Base-by-base conservation (phyloP, 371 early-diverging fungal species). In the Rhizopus delemar region DNA sequence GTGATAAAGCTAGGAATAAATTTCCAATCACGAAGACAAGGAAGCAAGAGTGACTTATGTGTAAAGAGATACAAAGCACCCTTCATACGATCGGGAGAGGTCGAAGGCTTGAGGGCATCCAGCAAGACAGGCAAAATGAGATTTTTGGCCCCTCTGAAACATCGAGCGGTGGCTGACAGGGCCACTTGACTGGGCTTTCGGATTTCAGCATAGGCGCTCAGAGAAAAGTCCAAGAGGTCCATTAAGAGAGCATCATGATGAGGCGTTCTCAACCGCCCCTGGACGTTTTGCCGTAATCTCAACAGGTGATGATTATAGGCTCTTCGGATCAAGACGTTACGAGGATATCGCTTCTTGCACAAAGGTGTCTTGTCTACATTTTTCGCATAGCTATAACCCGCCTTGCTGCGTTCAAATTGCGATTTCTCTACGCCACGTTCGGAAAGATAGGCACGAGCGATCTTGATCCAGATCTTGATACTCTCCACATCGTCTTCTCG, bases 401-500 rank as follows among this genome's bases (percentile, higher is more conserved):
- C 76, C 52, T 78, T 74, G 49, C 70, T 60, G 36, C 60, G 67
- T 8, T 86, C 84, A 46, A 81, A 83, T 4, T 63, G 55, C 4
- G 65, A 41, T 36, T 82, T 80, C 41, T 89, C 87, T 4, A 83
- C 70, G 36, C 93, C 93, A 13, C 87, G 81, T 66, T 88, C 82
- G 15, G 86, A 78, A 41, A 92, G 62, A 57, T 71, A 87, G 0
- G 76, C 59, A 15, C 81, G 75, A 2, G 81, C 66, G 29, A 86
- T 78, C 69, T 88, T 84, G 46, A 91, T 73, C 36, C 90, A 57
- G 13, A 82, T 71, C 63, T 90, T 91, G 61, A 90, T 73, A 51
- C 85, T 86, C 60, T 87, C 90, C 1, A 91, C 82, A 65, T 93
- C 92, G 60, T 93, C 91, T 54, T 89, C 90, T 8, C 86, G 74